Evolutionary conservation across 2,329 filamentous ascomycete genomes (phyloP).

Genomic region (Aspergillus ruber): DNA sequence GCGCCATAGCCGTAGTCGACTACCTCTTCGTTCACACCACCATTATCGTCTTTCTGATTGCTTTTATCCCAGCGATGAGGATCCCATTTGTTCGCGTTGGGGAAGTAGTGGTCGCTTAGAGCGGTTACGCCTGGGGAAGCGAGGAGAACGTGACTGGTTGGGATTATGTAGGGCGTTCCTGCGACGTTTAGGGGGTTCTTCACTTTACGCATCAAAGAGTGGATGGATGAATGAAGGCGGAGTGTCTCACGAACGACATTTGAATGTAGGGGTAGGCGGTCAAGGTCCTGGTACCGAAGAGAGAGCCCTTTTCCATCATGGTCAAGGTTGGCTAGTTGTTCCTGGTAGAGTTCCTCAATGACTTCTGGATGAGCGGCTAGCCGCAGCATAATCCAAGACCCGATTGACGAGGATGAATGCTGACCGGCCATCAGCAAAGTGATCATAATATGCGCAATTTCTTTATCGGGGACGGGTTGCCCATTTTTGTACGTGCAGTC

Average conservation of each 20-base stretch:
- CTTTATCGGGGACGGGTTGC: slow-evolving; percentile 67
- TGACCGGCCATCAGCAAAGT: slow-evolving; percentile 87
- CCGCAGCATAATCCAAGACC: slow-evolving; percentile 76
- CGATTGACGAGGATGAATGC: slow-evolving; percentile 78
- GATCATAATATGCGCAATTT: slow-evolving; percentile 91
- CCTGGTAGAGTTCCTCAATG: slow-evolving; percentile 72
- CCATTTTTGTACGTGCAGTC: slow-evolving; percentile 79
- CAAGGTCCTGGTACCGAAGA: slow-evolving; percentile 69
- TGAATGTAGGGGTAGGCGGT: slow-evolving; percentile 72
- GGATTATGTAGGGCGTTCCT: slow-evolving; percentile 76
- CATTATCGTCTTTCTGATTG: slow-evolving; percentile 42
- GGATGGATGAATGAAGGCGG: slow-evolving; percentile 86
- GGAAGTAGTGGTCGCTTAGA: slow-evolving; percentile 67
- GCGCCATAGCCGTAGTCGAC: slow-evolving; percentile 91
- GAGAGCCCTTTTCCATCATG: slow-evolving; percentile 54
- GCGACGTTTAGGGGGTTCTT: slow-evolving; percentile 80
- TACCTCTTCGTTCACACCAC: slow-evolving; percentile 53
- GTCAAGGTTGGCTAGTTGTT: slow-evolving; percentile 70
- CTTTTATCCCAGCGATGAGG: slow-evolving; percentile 81
- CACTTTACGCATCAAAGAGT: slow-evolving; percentile 89
- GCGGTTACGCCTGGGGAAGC: slow-evolving; percentile 78
- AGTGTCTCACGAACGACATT: slow-evolving; percentile 89
- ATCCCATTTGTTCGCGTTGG: slow-evolving; percentile 75
- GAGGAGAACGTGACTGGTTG: slow-evolving; percentile 71
- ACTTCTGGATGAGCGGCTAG: slow-evolving; percentile 72